Evolutionary conservation across 495 filamentous ascomycete genomes (phyloP), one percentile per base, ranked within the genome.

Genomic region (Physcia stellaris): DNA sequence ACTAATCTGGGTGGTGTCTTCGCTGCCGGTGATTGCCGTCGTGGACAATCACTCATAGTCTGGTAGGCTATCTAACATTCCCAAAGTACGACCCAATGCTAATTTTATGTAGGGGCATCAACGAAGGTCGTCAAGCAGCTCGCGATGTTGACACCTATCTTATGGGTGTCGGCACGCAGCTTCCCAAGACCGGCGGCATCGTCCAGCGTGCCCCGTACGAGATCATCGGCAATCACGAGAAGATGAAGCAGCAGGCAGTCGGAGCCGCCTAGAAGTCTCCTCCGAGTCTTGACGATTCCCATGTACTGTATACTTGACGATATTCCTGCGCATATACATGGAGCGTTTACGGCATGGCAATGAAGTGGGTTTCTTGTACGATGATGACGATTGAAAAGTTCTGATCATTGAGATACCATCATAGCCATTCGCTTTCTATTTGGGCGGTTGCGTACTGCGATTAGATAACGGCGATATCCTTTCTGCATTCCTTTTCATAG

Each of bases 31-130:
- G 90, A 99, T 62, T 96, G 92, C 62, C 80, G 88, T 36, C 77
- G 90, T 57, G 90, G 90, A 40, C 90, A 99, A 63, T 93, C 85
- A 28, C 68, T 99, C 37, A 96, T 99, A 60, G 90, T 99, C 47
- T 99, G 90, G 86, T 87, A 73, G 73, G 80, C 69, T 39, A n/a
- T 35, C 4, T 21, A 7, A n/a, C 17, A 24, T 24, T 21, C 17
- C 33, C 21, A 15, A 6, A 21, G 13, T 28, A 5, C 19, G 16
- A 4, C 6, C 10, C 28, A 31, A 27, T 4, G 20, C 3, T 36
- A 17, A 19, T 16, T 36, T 29, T 16, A 5, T n/a, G 13, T 41
- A 85, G 81, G 84, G 90, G 88, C 60, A 99, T 99, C 70, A 99
- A 99, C 55, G 90, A 99, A 68, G 90, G 90, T 53, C 81, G 90